Base-by-base conservation (phyloP, 75 land plant species). In the Sequoiadendron giganteum region DNA sequence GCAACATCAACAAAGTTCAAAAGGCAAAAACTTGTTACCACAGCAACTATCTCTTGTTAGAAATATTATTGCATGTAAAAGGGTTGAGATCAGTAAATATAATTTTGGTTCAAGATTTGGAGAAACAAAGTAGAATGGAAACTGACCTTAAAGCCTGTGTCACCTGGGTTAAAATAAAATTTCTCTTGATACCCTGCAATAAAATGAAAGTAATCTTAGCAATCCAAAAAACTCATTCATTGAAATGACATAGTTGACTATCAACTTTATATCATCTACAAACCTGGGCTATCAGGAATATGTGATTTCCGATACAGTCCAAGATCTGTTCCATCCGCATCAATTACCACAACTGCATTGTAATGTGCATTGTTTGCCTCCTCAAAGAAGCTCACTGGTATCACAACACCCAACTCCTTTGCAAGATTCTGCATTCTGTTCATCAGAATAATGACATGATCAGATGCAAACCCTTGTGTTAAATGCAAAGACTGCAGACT, bases 301-400 rank as follows among this genome's bases (percentile, higher is more conserved):
- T 96, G 99, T 28, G 97, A 96, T 90, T 98, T 98, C 65, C 98
- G 91, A 61, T 98, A 98, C 4, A 96, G 40, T 5, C 99, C 99
- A 86, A 98, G 94, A 87, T 98, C 99, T 15, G 91, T 89, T 21
- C 99, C 99, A 95, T 98, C 98, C 56, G 98, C 98, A 92, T 98
- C 98, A 88, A 98, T 93, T 70, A 98, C 89, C 21, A 94, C 98
- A 30, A 98, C 52, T 11, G 99, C 97, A 90, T 97, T 98, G 89
- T 97, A 98, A 88, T 97, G 99, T 14, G 98, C 99, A 92, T 95
- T 95, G 88, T 98, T 98, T 89, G 98, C 98, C 87, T 95, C 99
- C 90, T 98, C 99, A 91, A 98, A 98, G 90, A 98, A 98, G 87
- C 98, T 96, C 40, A 98, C 97, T 55, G 98, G 99, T 84, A 98